Evolutionary conservation across 257 asterid species (phyloP), one percentile per base, ranked within the genome.

Genomic region (Striga asiatica): DNA sequence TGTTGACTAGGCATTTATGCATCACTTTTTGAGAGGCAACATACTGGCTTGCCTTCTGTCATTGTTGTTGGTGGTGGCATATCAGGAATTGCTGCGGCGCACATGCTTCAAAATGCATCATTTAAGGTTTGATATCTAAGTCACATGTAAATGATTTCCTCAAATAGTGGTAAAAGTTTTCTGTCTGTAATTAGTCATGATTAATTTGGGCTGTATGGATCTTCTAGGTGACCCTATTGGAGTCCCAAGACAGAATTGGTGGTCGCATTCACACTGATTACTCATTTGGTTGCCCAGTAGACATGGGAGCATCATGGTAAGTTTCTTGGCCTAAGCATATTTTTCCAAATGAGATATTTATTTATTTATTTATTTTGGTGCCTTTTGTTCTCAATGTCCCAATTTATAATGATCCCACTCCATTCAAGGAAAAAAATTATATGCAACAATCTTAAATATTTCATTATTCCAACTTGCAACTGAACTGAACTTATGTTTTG

Each of bases 281-380:
- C 78, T 78, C 99, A 8, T 88, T 92, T 68, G 99, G 97, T 52
- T 92, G 93, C 74, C 95, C 99, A 14, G 74, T 92, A 48, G 99
- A 92, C 67, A 88, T 92, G 97, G 99, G 99, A 64, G 99, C 99
- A 60, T 92, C 99, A 76, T 92, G 99, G 99, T 65, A 76, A 50
- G 79, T 53, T 69, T 46, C 22, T 60, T 63, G 42, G 54, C 34
- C 11, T 31, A 6, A 23, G 10, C 46, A 29, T 49, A 21, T 54
- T 21, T 43, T 50, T 54, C 22, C 19, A 28, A 41, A 52, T 47
- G 23, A 32, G 46, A 41, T 23, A 54, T 49, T 19, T 48, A 31
- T 19, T 38, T 47, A 23, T 50, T 64, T 12, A 13, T 43, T 58
- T 52, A 27, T 21, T 43, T 48, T 61, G 61, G 10, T 46, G 19